Base-by-base conservation (phyloP, 495 filamentous ascomycete genomes). In the Xylaria bambusicola region DNA sequence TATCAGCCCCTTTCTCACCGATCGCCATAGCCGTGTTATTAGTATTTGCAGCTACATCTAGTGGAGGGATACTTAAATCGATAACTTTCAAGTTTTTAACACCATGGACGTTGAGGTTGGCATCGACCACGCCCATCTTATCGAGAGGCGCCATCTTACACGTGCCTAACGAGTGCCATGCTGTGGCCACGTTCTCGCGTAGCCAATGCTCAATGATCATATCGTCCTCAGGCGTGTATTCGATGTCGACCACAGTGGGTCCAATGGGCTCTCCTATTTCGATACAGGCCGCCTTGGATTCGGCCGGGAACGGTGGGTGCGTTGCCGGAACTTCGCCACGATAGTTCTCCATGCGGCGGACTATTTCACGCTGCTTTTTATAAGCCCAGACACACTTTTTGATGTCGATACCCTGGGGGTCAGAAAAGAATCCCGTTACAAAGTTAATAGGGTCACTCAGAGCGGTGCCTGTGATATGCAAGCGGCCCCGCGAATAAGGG, bases 11-110 rank as follows among this genome's bases (percentile, higher is more conserved):
- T 73, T 79, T 84, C 69, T 86, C 84, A 12, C 82, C 81, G 46
- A 86, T 66, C 26, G 76, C 64, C 60, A 87, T 63, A 1, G 83
- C 84, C 13, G 78, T 82, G 62, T 81, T 84, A 58, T 77, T 77
- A 3, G 82, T 86, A 62, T 86, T 86, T 5, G 80, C 79, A 12
- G 66, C 79, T 2, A 86, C 80, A 65, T 85, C 85, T 47, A 71
- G 69, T 3, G 82, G 82, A 15, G 68, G 70, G 36, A 86, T 77
- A 36, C 73, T 73, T 61, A 82, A 45, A 62, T 80, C 75, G n/a
- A 66, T 69, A 50, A 80, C 55, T 63, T 80, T 82, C 46, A 82
- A 62, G 18, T 67, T 64, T 49, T 66, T 52, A 3, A 73, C 65
- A 0, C 79, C 78, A 51, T 82, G 76, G 9, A 82, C 78, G 47